Evolutionary conservation across 805 yeast genomes (phyloP), one percentile per base, ranked within the genome.

Genomic region (Cyberlindnera japonica): DNA sequence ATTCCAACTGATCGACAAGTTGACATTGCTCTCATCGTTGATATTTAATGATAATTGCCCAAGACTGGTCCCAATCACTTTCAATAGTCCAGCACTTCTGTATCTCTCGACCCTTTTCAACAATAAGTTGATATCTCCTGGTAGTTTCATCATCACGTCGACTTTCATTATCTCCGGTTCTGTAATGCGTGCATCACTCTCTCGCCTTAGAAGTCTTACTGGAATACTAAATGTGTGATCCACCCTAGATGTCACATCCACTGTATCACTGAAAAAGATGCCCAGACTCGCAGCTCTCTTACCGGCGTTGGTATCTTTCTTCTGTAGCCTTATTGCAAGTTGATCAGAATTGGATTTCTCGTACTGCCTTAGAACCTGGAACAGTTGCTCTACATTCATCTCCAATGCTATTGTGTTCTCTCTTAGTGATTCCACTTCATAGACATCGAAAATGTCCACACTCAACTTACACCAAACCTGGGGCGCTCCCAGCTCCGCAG

Each of bases 201-300:
- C 73, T 46, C 67, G 69, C 43, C 78, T 73, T 41, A 84, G 53
- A 30, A 85, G 65, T 49, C 79, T 67, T 2, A 85, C 85, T 0
- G 95, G 91, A 15, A 90, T 74, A 37, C 78, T 77, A 51, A 81
- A 79, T 7, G 84, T 72, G 53, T 83, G 88, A 45, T 74, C 72
- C 14, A 85, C 69, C 3, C 75, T 63, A 18, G 72, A 69, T 9
- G 71, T 49, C 38, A 59, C 57, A 37, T 58, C 57, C 25, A 58
- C 64, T 51, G 58, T 62, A 45, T 77, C 79, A 15, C 75, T 69
- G 53, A 78, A 81, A 48, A 68, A 70, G 13, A 83, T 49, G 0
- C 79, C 77, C 40, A 83, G 60, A 17, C 74, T 70, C 2, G 83
- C 81, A 2, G 69, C 61, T 34, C 73, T 50, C 23, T 71, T 64